A percentile compares a stretch with the other conserved stretches of the same genome.
Evolutionary conservation across 2,329 filamentous ascomycete genomes (phyloP).

Genomic region (Pestalotiopsis sp.): DNA sequence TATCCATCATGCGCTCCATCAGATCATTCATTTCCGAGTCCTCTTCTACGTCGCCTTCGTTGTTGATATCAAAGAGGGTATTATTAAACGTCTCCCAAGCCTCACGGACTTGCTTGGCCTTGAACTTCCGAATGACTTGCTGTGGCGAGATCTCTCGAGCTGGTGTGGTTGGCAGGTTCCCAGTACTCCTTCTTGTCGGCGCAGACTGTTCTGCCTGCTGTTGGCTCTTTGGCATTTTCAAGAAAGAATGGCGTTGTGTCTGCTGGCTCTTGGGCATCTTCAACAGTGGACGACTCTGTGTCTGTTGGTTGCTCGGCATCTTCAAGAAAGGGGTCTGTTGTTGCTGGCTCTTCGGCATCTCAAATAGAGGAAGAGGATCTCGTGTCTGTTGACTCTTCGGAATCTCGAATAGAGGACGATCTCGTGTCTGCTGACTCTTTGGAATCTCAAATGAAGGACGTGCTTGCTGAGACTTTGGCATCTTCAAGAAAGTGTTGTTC

Average conservation of each 20-base stretch:
- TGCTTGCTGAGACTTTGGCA: slow-evolving; percentile 2
- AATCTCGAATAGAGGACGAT: background rate
- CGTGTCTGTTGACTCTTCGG: too few species aligned
- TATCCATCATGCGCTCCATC: background rate
- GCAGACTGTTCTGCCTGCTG: background rate
- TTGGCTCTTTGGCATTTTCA: background rate
- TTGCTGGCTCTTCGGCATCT: too few species aligned
- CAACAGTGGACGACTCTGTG: background rate
- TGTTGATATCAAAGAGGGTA: background rate
- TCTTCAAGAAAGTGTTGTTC: too few species aligned
- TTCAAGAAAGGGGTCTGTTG: slow-evolving; percentile 19
- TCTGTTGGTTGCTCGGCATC: slow-evolving; percentile 13
- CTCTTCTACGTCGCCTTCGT: background rate
- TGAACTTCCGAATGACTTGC: background rate
- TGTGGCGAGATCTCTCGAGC: background rate
- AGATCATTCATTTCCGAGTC: background rate
- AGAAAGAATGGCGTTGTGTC: background rate
- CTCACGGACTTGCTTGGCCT: background rate
- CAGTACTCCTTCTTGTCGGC: background rate
- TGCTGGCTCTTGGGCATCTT: background rate
- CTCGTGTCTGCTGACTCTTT: background rate
- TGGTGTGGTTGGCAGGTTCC: background rate
- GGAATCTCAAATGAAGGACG: slow-evolving; percentile 21
- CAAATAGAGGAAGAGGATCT: too few species aligned
- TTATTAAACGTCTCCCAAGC: background rate